Conservation (phyloP, 1,284 basidiomycete genomes). For the Meripilus lineatus region DNA sequence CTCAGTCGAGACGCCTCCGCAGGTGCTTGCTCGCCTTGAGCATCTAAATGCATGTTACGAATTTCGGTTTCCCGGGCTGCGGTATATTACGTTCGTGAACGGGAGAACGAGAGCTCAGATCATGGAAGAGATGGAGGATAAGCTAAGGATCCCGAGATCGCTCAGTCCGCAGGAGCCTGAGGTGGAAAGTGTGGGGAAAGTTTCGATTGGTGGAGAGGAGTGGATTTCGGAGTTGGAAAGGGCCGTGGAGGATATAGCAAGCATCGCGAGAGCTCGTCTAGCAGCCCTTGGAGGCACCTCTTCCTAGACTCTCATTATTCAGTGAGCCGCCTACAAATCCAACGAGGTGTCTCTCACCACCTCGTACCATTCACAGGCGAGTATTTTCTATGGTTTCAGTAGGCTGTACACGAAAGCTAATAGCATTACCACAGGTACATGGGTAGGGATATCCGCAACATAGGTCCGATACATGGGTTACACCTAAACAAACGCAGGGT, state of each 20-base stretch:
- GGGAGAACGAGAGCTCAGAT: conserved; percentile 71
- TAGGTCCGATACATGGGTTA: too few species aligned
- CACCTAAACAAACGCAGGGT: too few species aligned
- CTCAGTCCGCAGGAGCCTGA: conserved; percentile 38
- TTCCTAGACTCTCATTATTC: conserved; percentile 19
- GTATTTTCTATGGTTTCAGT: too few species aligned
- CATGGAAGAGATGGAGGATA: conserved; percentile 74
- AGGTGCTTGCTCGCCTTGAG: conserved; percentile 55
- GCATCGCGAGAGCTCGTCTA: conserved; percentile 70
- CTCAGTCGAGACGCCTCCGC: conserved; percentile 50
- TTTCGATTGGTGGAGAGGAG: conserved; percentile 36
- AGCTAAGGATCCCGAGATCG: conserved; percentile 49
- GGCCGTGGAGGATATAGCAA: conserved; percentile 69
- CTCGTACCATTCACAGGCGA: too few species aligned
- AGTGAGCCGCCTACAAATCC: too few species aligned
- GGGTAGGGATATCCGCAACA: too few species aligned
- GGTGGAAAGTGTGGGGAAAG: conserved; percentile 31
- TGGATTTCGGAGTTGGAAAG: conserved; percentile 55
- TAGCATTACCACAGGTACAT: too few species aligned
- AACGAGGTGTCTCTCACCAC: too few species aligned
- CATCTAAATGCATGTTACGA: conserved; percentile 80
- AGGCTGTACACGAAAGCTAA: too few species aligned
- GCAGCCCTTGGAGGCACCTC: conserved; percentile 36
- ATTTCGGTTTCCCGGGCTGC: conserved; percentile 62
- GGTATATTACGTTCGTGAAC: conserved; percentile 91